Conservation (phyloP, 225 moss, liverwort and hornwort genomes). For the Neckera pumila region DNA sequence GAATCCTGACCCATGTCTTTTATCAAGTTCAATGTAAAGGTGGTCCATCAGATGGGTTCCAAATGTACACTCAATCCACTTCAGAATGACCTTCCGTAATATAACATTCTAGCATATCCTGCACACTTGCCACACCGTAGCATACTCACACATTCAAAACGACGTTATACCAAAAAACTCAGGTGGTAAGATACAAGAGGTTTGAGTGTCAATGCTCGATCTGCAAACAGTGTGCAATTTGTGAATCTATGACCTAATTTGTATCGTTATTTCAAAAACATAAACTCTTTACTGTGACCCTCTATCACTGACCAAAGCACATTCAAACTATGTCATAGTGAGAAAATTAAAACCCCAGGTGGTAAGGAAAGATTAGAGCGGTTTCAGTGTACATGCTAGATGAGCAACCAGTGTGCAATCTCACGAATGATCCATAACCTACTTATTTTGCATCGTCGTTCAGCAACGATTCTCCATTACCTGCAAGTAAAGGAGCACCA, state of each 20-base stretch:
- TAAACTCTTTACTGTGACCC: background rate
- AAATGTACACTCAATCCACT: background rate
- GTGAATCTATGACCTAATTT: background rate
- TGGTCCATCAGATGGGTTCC: background rate
- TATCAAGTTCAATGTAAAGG: background rate
- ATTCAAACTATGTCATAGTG: background rate
- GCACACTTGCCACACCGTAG: background rate
- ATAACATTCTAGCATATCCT: background rate
- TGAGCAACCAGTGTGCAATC: background rate
- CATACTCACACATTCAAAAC: background rate
- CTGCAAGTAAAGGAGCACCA: constrained; percentile 91
- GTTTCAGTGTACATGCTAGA: background rate
- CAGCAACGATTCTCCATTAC: background rate
- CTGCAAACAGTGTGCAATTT: background rate
- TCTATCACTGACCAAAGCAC: background rate
- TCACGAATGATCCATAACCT: background rate
- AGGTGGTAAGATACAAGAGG: background rate
- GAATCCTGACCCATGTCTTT: background rate
- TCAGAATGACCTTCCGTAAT: background rate
- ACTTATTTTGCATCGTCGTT: background rate
- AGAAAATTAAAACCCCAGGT: background rate
- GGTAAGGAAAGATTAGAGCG: background rate
- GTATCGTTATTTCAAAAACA: background rate
- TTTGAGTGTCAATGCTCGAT: background rate
- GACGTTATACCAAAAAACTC: background rate